Conservation (phyloP, 768 basidiomycete species). For the Xerocomus brunneocitrinus region DNA sequence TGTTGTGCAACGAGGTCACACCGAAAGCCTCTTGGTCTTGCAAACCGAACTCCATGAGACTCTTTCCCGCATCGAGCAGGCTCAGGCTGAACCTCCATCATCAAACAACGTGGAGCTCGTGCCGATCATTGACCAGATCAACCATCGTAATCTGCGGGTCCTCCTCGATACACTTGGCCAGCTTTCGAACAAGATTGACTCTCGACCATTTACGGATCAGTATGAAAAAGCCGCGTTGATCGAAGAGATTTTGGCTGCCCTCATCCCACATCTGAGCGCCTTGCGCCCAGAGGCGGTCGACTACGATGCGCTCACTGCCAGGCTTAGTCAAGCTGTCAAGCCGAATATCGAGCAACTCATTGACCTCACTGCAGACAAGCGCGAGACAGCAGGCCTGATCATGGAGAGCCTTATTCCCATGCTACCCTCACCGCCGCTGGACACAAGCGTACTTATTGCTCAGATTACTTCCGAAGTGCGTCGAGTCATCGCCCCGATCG, state of each 20-base stretch:
- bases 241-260: slow-evolving; percentile 51
- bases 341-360: slow-evolving; percentile 87
- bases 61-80: slow-evolving; percentile 39
- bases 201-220: slow-evolving; percentile 36
- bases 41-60: slow-evolving; percentile 57
- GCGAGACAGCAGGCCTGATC: slow-evolving; percentile 81
- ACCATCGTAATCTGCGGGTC: slow-evolving; percentile 51
- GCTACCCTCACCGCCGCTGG: slow-evolving; percentile 45
- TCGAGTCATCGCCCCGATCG: slow-evolving; percentile 67
- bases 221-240: slow-evolving; percentile 56
- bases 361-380: slow-evolving; percentile 83
- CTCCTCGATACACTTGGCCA: slow-evolving; percentile 58
- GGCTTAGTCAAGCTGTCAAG: slow-evolving; percentile 80
- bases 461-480: slow-evolving; percentile 68
- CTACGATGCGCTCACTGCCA: slow-evolving; percentile 70
- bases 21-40: slow-evolving; percentile 52
- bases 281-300: slow-evolving; percentile 67
- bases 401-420: slow-evolving; percentile 68
- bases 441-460: slow-evolving; percentile 52
- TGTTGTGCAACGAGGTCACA: slow-evolving; percentile 62
- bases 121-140: slow-evolving; percentile 54
- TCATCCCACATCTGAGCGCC: slow-evolving; percentile 58
- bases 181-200: slow-evolving; percentile 32
- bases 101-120: slow-evolving; percentile 31
- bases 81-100: slow-evolving; percentile 8